A percentile compares a stretch with the other conserved stretches of the same genome.
These are phyloP conservation scores for Babesia gibsoni DNA, from an alignment of 169 alveolate species.

Conservation along the genomic window DNA sequence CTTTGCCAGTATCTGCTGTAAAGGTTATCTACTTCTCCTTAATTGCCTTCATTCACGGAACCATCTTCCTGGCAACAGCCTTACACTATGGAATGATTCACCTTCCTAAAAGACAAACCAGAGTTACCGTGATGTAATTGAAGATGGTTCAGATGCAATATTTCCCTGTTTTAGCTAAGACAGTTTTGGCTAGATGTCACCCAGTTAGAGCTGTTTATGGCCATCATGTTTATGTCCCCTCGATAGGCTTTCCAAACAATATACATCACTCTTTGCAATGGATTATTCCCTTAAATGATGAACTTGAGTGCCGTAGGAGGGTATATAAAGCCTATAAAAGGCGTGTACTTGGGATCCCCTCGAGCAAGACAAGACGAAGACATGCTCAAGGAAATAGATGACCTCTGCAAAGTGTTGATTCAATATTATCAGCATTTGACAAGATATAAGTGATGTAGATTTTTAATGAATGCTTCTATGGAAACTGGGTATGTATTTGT, in stretches of 20 bases:
- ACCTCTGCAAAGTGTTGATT: no score
- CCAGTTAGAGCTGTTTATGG: no score
- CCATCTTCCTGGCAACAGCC: background rate
- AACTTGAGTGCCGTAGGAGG: constrained; percentile 67
- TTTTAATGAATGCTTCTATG: no score
- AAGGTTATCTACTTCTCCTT: background rate
- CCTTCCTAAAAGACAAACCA: background rate
- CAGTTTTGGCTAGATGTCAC: no score
- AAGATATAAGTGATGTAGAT: no score
- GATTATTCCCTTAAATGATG: constrained; percentile 1
- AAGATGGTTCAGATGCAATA: no score
- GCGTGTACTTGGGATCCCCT: constrained; percentile 70
- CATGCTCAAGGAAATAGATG: constrained; percentile 72
- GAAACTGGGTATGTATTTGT: no score
- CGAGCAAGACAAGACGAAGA: constrained; percentile 77
- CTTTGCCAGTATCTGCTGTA: background rate
- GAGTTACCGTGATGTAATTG: no score
- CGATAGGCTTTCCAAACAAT: no score
- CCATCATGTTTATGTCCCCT: no score
- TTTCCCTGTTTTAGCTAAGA: no score
- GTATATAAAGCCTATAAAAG: constrained; percentile 76
- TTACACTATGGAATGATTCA: background rate
- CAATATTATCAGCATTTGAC: no score
- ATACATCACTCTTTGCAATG: background rate
- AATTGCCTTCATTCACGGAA: background rate